Base-by-base conservation (phyloP, 345 rosid genomes). In the Linum lewisii region DNA sequence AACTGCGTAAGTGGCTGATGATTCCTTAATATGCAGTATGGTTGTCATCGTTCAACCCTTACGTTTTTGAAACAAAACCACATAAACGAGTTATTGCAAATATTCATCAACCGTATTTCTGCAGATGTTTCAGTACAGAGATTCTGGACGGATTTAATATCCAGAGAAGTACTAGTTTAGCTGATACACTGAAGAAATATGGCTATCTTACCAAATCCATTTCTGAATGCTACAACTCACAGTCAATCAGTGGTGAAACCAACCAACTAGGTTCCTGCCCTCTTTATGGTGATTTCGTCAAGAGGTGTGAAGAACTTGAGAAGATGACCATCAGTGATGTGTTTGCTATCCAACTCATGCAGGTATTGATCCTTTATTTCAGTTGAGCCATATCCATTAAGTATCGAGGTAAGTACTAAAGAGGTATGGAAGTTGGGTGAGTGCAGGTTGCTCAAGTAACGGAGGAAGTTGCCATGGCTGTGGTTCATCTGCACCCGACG, bases 121-220 rank as follows among this genome's bases (percentile, higher is more conserved):
- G 66, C 84, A 88, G 96, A 57, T 88, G 98, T 71, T 83, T 88
- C 70, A 91, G 93, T 6, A 91, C 95, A 8, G 98, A 92, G 84
- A 84, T 92, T 68, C 79, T 86, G 69, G 95, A 88, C 69, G 93
- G 95, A 52, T 88, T 92, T 77, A 87, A 88, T 66, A 88, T 92
- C 64, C 79, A 79, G 69, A 86, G 98, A 78, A 84, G 87, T 53
- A 69, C 65, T 23, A 77, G 85, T 65, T 77, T 92, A 70, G 85
- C 73, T 56, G 90, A 80, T 69, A 86, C 96, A 25, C 61, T 92
- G 64, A 81, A 82, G 79, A 92, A 82, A 65, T 92, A 92, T 56
- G 90, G 81, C 6, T 61, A 74, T 72, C 84, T 92, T 34, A 92
- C 97, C 57, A 84, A 57, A 32, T 84, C 90, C 0, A 80, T 92